Conservation (phyloP, 2,329 filamentous ascomycete genomes). For the Colletotrichum trifolii region DNA sequence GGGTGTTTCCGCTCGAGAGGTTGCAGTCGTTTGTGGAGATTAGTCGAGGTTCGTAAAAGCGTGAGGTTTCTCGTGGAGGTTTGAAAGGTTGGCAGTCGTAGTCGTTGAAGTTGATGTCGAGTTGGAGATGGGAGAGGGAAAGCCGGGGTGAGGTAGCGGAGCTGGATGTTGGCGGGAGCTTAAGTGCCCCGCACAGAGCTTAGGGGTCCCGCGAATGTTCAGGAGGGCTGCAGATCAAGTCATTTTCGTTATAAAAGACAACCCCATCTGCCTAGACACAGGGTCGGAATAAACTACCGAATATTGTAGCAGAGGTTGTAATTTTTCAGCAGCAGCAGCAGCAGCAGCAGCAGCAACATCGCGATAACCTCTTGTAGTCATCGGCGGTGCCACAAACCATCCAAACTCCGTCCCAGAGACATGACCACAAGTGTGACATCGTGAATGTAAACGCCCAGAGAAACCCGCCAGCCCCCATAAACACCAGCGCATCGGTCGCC, state of each 20-base stretch:
- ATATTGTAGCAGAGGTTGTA: no score
- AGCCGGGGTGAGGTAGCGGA: slow-evolving; percentile 16
- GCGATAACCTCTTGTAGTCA: slow-evolving; percentile 1
- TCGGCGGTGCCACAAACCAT: not conserved
- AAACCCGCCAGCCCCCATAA: slow-evolving; percentile 1
- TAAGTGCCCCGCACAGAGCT: slow-evolving; percentile 30
- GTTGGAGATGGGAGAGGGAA: slow-evolving; percentile 26
- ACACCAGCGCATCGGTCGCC: not conserved
- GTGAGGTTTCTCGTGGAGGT: no score
- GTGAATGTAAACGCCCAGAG: slow-evolving; percentile 2
- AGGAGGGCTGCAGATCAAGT: not conserved
- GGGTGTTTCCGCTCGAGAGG: not conserved
- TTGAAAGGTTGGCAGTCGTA: no score
- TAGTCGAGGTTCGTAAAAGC: not conserved
- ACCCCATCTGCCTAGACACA: no score
- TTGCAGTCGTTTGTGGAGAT: not conserved
- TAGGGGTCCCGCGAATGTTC: slow-evolving; percentile 3
- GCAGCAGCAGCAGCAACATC: no score
- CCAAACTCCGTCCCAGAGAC: not conserved
- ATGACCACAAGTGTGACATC: not conserved
- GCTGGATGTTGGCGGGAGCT: slow-evolving; percentile 30
- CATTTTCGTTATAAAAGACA: no score
- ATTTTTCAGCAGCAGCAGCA: not conserved
- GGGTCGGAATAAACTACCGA: no score
- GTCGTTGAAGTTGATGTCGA: not conserved